Evolutionary conservation across 192 early-diverging fungal genomes (phyloP), one percentile per base, ranked within the genome.

Genomic region (Rhizophagus clarus): DNA sequence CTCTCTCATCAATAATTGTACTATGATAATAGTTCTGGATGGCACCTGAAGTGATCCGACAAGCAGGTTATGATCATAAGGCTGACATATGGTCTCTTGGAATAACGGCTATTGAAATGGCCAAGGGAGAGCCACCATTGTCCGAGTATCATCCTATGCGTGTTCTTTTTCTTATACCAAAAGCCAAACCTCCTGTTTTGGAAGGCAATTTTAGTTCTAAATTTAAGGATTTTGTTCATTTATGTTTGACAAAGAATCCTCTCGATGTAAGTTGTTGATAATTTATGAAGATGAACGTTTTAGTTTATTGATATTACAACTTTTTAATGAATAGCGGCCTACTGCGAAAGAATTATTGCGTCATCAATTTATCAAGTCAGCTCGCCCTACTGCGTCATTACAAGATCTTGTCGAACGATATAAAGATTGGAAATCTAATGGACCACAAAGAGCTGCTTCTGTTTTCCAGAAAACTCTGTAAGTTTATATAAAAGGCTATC

Each of bases 31-130:
- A 45, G 45, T 60, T 72, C 22, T 96, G 94, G 96, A 96, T 96
- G 95, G 94, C 95, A 9, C 95, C 96, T 7, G 95, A 97, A 85
- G 95, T 98, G 1, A 99, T 99, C 84, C 90, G 93, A 82, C 96
- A 97, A 82, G 92, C 94, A 4, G 49, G 62, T 0, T 62, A 45
- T n/a, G 63, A 49, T 32, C 31, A 79, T 70, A 66, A 77, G 85
- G 97, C 97, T 0, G 97, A 99, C 86, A 98, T 99, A 29, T 99
- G 97, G 97, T 95, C 94, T 49, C 88, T 98, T 63, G 97, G 98
- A 3, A 98, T 99, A 74, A 99, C 98, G 1, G 96, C 96, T 1
- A 96, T 98, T 34, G 98, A 99, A 84, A 84, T 99, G 40, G 96
- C 97, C 2, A 95, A 92, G 66, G 96, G 96, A 24, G 88, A 93